Evolutionary conservation across 2,329 filamentous ascomycete genomes (phyloP), one percentile per base, ranked within the genome.

Genomic region (Botryotinia convoluta): DNA sequence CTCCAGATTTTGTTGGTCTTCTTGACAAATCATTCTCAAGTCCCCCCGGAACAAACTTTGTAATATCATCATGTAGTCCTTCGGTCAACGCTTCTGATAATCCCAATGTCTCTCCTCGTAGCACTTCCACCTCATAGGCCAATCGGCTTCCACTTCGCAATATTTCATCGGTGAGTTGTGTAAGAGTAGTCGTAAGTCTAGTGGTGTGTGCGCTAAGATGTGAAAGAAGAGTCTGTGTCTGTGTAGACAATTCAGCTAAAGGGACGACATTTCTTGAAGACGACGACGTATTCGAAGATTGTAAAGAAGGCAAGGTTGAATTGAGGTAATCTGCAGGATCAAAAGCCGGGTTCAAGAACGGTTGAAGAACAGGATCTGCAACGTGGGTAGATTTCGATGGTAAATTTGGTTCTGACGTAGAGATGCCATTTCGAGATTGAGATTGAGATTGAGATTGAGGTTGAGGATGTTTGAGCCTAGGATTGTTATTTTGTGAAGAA

Each of bases 81-180:
- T 95, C 92, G 8, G 90, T 89, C 78, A 98, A 84, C 2, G 91
- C 87, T 80, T 98, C 95, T 0, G 91, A 90, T 51, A 98, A 84
- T n/a, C 92, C 88, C 64, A 94, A 84, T 3, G 94, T 92, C 83
- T 98, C 95, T 75, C 95, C 95, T n/a, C 94, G 89, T 67, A 98
- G 83, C 29, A 98, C 88, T 82, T 98, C 95, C 32, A 98, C 95
- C 83, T 98, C 93, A 80, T 99, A 99, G 32, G 95, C 94, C 73
- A 99, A 85, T 6, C 95, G 88, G 76, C 93, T 94, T 39, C 95
- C 93, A 79, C 93, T 95, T 73, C 96, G 89, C 75, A 99, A 83
- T 76, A 99, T 98, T 77, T 98, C 96, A 82, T 99, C 95, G 18
- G 96, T 98, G 74, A 98, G 86, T 79, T 95, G 91, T 45, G 94